These are phyloP conservation scores for Kwoniella europaea DNA, from an alignment of 768 basidiomycete species.

Conservation along the genomic window DNA sequence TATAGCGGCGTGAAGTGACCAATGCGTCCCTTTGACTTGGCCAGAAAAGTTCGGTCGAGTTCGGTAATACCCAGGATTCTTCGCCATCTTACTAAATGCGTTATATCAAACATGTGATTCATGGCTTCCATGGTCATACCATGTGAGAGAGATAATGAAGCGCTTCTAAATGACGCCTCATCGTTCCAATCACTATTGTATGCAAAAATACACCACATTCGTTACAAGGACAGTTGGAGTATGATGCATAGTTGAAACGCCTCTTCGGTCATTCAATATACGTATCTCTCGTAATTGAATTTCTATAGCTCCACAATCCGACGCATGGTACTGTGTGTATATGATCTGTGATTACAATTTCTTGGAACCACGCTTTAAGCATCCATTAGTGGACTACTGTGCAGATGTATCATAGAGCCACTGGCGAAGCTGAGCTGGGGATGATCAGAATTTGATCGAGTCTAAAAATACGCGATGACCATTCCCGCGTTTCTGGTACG, in stretches of 20 bases:
- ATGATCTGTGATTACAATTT: not conserved
- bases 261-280: constrained; percentile 21
- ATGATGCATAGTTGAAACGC: constrained; percentile 4
- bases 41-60: not conserved
- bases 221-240: not conserved
- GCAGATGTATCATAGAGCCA: not conserved
- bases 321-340: not conserved
- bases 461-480: constrained; percentile 6
- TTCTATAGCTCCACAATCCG: constrained; percentile 1
- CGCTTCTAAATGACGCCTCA: not conserved
- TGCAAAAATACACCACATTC: not conserved
- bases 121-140: not conserved
- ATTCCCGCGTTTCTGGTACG: constrained; percentile 5
- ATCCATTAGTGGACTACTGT: not conserved
- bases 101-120: not conserved
- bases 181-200: not conserved
- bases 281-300: not conserved
- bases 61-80: not conserved
- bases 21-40: not conserved
- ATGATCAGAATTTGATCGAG: constrained; percentile 9
- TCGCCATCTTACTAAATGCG: constrained; percentile 3
- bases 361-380: not conserved
- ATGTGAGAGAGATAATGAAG: not conserved
- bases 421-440: not conserved
- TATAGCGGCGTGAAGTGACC: not conserved